These are phyloP conservation scores for Ephemerocybe angulata DNA, from an alignment of 768 basidiomycete genomes.

Conservation along the genomic window DNA sequence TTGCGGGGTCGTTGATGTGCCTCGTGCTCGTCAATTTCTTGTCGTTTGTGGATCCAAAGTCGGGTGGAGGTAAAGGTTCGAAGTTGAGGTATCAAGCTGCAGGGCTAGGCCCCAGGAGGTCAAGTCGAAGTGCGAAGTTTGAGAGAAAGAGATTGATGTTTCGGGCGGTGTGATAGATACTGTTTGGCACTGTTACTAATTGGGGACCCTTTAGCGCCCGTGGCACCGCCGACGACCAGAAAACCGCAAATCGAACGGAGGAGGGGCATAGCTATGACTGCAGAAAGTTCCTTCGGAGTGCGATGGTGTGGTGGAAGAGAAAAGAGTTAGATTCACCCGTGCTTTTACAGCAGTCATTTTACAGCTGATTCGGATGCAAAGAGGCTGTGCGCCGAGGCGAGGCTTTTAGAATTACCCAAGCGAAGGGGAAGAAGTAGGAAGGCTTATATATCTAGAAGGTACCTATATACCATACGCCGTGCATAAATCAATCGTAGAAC, in stretches of 20 bases:
- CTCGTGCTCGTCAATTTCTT: no score
- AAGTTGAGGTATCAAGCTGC: not conserved
- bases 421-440: not conserved
- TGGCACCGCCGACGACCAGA: not conserved
- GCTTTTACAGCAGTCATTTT: not conserved
- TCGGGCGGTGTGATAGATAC: not conserved
- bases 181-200: slow-evolving; percentile 3
- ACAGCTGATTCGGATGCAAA: not conserved
- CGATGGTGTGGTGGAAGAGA: not conserved
- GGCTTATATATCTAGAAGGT: not conserved
- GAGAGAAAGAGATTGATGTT: not conserved
- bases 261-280: not conserved
- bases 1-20: no score
- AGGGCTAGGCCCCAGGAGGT: not conserved
- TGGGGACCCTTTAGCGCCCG: slow-evolving; percentile 1
- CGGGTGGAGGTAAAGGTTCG: not conserved
- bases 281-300: not conserved
- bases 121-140: not conserved
- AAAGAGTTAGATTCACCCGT: not conserved
- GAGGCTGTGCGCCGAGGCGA: not conserved
- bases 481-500: slow-evolving; percentile 44
- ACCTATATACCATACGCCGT: not conserved
- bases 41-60: not conserved
- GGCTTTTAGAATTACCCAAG: not conserved
- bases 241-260: not conserved